phyloP scores from a whole-genome alignment of 371 early-diverging fungal species.

The Haplosporangium sp. region DNA sequence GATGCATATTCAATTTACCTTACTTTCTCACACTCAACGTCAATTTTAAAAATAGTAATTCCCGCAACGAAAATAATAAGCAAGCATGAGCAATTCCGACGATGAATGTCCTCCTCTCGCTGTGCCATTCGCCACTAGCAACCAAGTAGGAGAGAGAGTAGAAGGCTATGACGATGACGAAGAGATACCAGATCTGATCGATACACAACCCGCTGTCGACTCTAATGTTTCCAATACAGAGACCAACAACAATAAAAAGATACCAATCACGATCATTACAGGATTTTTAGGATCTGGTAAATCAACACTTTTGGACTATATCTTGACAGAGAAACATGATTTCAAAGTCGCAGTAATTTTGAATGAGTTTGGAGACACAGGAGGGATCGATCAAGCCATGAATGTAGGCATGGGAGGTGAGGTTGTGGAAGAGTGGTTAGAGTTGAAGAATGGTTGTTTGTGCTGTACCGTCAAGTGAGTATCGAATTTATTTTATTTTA shows the following conservation, averaged over 20 bases:
- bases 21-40: slow-evolving; percentile 1
- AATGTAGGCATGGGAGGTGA: slow-evolving; percentile 85
- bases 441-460: slow-evolving; percentile 95
- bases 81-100: slow-evolving; percentile 30
- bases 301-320: slow-evolving; percentile 91
- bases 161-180: slow-evolving; percentile 31
- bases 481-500: background rate
- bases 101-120: slow-evolving; percentile 44
- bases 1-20: background rate
- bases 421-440: slow-evolving; percentile 96
- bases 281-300: slow-evolving; percentile 95
- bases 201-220: slow-evolving; percentile 2
- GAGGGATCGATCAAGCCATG: slow-evolving; percentile 94
- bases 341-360: slow-evolving; percentile 96
- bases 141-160: background rate
- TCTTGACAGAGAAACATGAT: slow-evolving; percentile 90
- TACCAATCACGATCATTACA: slow-evolving; percentile 55
- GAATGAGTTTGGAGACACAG: slow-evolving; percentile 88
- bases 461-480: slow-evolving; percentile 95
- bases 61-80: background rate
- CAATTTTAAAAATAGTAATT: background rate
- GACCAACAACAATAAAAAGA: slow-evolving; percentile 26
- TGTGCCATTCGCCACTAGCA: slow-evolving; percentile 2
- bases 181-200: slow-evolving; percentile 50
- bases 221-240: background rate